These are phyloP conservation scores for Dictyostelium firmibasis DNA, from an alignment of 78 protist genomes.

Conservation along the genomic window DNA sequence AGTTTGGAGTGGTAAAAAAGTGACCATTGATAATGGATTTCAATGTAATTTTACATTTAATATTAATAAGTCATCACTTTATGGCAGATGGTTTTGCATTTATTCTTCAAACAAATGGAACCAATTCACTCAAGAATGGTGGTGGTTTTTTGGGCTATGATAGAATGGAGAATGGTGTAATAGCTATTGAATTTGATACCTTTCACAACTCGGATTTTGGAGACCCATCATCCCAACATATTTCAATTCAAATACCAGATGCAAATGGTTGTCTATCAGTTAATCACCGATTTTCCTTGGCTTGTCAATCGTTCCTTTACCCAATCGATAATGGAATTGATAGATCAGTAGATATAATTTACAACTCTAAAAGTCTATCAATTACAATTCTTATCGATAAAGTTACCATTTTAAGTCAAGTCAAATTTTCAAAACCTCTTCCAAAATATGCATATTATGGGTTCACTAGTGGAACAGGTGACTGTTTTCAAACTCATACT, in stretches of 20 bases:
- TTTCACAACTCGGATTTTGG: background rate
- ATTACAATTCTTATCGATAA: background rate
- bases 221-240: background rate
- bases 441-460: background rate
- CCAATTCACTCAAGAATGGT: background rate
- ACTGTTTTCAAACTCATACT: background rate
- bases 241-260: background rate
- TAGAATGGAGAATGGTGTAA: background rate
- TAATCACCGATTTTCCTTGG: background rate
- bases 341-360: background rate
- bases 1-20: background rate
- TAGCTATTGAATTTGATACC: background rate
- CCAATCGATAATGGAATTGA: background rate
- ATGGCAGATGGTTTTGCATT: background rate
- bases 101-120: background rate
- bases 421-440: background rate
- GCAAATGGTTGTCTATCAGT: background rate
- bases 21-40: background rate
- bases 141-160: background rate
- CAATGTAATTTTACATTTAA: background rate
- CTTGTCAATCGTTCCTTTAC: fast-evolving
- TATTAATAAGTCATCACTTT: background rate
- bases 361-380: background rate
- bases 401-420: background rate
- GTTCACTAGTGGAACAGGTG: background rate